Conservation (phyloP, 2,329 filamentous ascomycete species). For the Daldinia sp. region DNA sequence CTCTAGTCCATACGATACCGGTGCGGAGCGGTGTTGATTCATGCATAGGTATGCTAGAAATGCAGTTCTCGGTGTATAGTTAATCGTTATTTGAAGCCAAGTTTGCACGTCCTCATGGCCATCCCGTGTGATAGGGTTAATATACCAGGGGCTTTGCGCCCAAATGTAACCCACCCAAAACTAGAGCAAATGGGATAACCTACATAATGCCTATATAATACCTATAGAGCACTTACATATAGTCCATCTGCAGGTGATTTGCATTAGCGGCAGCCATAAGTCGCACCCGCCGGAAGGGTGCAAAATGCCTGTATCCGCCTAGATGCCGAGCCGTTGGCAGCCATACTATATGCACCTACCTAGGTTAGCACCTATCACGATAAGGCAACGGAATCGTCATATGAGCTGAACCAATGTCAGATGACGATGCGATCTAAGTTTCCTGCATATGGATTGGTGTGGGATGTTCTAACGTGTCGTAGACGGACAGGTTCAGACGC, state of each 20-base stretch:
- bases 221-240: background rate
- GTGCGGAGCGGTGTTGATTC: constrained; percentile 6
- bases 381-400: constrained; percentile 27
- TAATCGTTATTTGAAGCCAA: constrained; percentile 13
- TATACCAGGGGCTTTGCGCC: constrained; percentile 20
- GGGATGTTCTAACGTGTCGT: constrained; percentile 31
- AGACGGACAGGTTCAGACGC: constrained; percentile 21
- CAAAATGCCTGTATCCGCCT: constrained; percentile 30
- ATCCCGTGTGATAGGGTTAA: constrained; percentile 35
- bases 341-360: constrained; percentile 34
- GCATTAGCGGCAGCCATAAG: constrained; percentile 40
- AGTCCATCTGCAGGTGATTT: constrained; percentile 31
- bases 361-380: constrained; percentile 37
- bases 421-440: constrained; percentile 36
- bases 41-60: constrained; percentile 19
- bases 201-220: constrained; percentile 31
- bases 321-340: constrained; percentile 35
- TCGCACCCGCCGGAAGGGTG: constrained; percentile 31
- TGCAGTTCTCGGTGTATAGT: constrained; percentile 31
- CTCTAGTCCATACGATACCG: background rate
- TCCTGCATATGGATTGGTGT: constrained; percentile 35
- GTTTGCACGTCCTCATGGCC: background rate
- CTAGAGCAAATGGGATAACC: constrained; percentile 35
- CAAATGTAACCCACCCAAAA: constrained; percentile 32
- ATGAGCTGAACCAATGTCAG: constrained; percentile 37